Conservation (phyloP, 2,329 filamentous ascomycete genomes). For the Penicillium sp. region DNA sequence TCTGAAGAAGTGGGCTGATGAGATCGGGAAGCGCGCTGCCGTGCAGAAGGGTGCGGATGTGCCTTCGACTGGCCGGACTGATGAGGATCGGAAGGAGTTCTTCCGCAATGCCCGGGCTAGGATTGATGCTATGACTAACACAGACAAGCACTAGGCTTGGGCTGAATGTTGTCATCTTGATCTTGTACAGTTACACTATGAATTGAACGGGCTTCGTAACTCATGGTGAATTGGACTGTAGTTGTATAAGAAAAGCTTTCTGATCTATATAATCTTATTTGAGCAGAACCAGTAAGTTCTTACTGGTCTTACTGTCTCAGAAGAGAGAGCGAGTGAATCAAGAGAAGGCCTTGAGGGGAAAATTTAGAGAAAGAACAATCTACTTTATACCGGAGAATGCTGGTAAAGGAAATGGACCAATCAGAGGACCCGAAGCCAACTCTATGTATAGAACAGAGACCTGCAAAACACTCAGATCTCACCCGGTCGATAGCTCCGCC, state of each 20-base stretch:
- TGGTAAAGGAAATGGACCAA: neutral
- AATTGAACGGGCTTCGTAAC: neutral
- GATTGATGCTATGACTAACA: slow-evolving; percentile 22
- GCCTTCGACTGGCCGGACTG: slow-evolving; percentile 13
- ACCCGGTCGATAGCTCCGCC: slow-evolving; percentile 40
- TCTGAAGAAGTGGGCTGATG: slow-evolving; percentile 31
- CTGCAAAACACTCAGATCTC: slow-evolving; percentile 14
- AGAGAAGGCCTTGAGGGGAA: neutral
- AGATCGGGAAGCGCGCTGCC: slow-evolving; percentile 29
- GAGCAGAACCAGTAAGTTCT: too few species aligned
- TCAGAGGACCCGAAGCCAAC: neutral
- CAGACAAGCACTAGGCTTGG: slow-evolving; percentile 19
- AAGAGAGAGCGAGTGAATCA: too few species aligned
- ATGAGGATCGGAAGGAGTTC: slow-evolving; percentile 12
- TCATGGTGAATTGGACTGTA: neutral
- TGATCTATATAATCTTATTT: too few species aligned
- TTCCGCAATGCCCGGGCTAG: slow-evolving; percentile 16
- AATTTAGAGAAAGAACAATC: neutral
- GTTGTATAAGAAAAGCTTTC: too few species aligned
- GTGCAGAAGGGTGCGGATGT: slow-evolving; percentile 26
- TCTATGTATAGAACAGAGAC: neutral
- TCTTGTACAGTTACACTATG: neutral
- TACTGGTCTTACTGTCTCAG: too few species aligned
- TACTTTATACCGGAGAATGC: neutral
- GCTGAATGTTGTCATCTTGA: neutral